Conservation (phyloP, 306 rosid species). For the Echinosophora koreensis region DNA sequence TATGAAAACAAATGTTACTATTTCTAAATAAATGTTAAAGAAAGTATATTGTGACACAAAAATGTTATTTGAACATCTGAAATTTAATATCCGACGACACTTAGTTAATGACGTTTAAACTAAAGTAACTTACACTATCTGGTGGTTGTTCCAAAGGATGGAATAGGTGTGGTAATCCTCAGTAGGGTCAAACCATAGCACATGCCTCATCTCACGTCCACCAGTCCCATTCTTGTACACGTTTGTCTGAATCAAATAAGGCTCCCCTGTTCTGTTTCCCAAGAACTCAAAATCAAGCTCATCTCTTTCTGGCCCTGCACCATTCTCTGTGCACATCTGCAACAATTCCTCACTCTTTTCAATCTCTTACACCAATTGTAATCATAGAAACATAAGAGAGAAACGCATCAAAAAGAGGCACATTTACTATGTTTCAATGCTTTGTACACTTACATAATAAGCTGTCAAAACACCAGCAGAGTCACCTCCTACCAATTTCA, state of each 20-base stretch:
- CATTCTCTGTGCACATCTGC: conserved; percentile 95
- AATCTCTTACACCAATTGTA: too few relatives aligned
- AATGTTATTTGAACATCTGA: too few relatives aligned
- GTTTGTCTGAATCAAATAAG: conserved; percentile 90
- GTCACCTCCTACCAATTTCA: conserved; percentile 94
- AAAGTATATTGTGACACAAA: background rate
- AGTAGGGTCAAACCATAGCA: conserved; percentile 93
- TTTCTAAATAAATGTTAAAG: too few relatives aligned
- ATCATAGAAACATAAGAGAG: too few relatives aligned
- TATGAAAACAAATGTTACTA: too few relatives aligned
- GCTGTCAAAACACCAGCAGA: conserved; percentile 99
- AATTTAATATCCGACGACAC: too few relatives aligned
- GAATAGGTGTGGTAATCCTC: conserved; percentile 84
- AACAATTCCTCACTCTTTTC: conserved; percentile 9
- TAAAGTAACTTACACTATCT: conserved; percentile 68
- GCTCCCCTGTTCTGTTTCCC: conserved; percentile 88
- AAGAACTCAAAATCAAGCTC: conserved; percentile 95
- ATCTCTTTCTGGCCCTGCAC: conserved; percentile 95
- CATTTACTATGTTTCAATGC: too few relatives aligned
- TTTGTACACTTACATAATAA: conserved; percentile 68
- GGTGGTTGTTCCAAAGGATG: conserved; percentile 82
- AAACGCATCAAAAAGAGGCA: too few relatives aligned
- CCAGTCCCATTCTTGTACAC: conserved; percentile 89
- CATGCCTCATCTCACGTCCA: conserved; percentile 91
- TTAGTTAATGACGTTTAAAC: too few relatives aligned